Conservation (phyloP, 2,329 filamentous ascomycete genomes). For the Endocalyx cinctus region DNA sequence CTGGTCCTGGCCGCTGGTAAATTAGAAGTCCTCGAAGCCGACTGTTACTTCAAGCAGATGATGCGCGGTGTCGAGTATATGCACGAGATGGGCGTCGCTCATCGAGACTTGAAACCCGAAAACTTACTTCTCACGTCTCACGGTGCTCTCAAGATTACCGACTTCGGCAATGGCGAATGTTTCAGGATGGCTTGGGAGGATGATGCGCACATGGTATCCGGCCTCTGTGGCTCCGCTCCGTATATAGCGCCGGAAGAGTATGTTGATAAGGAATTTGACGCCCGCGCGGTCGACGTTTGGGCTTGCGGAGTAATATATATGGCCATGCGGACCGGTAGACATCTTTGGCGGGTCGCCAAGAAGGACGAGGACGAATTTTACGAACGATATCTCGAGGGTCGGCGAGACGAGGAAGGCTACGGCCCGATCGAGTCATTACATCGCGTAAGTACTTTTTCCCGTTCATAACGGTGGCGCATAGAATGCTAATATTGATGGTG, state of each 20-base stretch:
- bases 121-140: slow-evolving; percentile 91
- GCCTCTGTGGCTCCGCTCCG: slow-evolving; percentile 90
- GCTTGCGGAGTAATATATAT: slow-evolving; percentile 99
- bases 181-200: slow-evolving; percentile 99
- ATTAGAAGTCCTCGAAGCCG: slow-evolving; percentile 85
- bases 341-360: slow-evolving; percentile 94
- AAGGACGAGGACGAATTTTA: slow-evolving; percentile 98
- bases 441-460: slow-evolving; percentile 76
- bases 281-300: slow-evolving; percentile 96
- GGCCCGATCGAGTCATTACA: slow-evolving; percentile 93
- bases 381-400: slow-evolving; percentile 85
- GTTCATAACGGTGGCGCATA: too few relatives aligned
- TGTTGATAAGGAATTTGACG: slow-evolving; percentile 90
- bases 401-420: slow-evolving; percentile 92
- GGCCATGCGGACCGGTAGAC: slow-evolving; percentile 95
- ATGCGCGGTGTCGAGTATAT: slow-evolving; percentile 99
- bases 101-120: slow-evolving; percentile 94
- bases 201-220: slow-evolving; percentile 96
- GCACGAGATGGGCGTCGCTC: slow-evolving; percentile 98
- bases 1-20: slow-evolving; percentile 87
- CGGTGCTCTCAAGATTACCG: slow-evolving; percentile 92
- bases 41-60: slow-evolving; percentile 98
- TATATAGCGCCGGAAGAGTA: slow-evolving; percentile 99
- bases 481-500: too few relatives aligned
- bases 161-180: slow-evolving; percentile 98